Evolutionary conservation across 2,329 filamentous ascomycete genomes (phyloP), one percentile per base, ranked within the genome.

Genomic region (Mycosphaerella sp.): DNA sequence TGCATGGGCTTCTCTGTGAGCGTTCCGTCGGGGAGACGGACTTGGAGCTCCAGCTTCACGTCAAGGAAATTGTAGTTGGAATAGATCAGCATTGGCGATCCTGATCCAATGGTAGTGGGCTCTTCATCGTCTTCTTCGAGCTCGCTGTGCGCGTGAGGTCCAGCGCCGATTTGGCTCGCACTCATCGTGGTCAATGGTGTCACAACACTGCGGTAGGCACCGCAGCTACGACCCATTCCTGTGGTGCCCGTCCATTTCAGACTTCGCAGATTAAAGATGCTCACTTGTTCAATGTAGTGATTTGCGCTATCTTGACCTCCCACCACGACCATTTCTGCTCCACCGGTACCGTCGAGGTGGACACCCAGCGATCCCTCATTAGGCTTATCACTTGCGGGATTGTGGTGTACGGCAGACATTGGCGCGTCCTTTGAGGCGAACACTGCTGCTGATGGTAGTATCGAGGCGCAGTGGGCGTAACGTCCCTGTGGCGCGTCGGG

Each of bases 21-120:
- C 0, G 83, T 84, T 31, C 93, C 92, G 68, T 97, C 91, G 1
- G 89, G 82, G 7, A 87, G 78, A 49, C 93, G 83, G 45, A 98
- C 83, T 70, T 97, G 93, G 38, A 98, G 76, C 71, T 98, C 93
- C 23, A 98, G 76, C 69, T 95, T 97, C 61, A 98, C 93, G 64
- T 98, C 92, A 52, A 98, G 72, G 66, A 98, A 98, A 72, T 98
- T 97, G 73, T 98, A 98, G 69, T 98, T 98, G 23, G 92, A 97
- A 71, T 98, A 98, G 44, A 98, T 95, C 58, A 98, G 79, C 90
- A 97, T 96, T 2, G 82, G 78, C 6, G 80, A 78, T 12, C 79
- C 80, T 17, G 70, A 72, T 17, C 63, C 66, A 42, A 66, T 69
- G 47, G 66, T 55, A 14, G 55, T 47, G 6, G 70, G 54, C 59